phyloP scores from a whole-genome alignment of 208 protist species.

The Wallacemonas collosoma region DNA sequence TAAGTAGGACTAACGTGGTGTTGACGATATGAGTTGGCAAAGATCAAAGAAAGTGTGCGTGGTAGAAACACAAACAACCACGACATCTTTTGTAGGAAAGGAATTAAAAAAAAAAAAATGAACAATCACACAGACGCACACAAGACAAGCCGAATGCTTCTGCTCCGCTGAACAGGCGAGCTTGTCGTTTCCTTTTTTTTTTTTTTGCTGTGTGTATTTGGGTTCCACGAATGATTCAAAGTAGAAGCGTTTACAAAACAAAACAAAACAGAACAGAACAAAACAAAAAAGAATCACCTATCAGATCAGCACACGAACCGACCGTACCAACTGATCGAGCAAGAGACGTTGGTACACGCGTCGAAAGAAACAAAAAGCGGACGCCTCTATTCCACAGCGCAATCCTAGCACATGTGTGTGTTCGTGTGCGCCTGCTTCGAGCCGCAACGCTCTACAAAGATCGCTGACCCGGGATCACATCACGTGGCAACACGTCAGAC shows the following conservation, averaged over 20 bases:
- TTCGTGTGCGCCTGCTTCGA: too few species aligned
- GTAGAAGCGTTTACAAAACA: constrained; percentile 15
- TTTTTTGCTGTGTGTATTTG: constrained; percentile 28
- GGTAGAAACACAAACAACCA: constrained; percentile 11
- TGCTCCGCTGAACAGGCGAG: neutral
- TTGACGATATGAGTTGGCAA: constrained; percentile 17
- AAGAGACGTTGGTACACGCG: too few species aligned
- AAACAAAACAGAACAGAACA: constrained; percentile 17
- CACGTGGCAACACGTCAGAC: too few species aligned
- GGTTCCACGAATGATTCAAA: constrained; percentile 21
- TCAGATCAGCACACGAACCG: neutral
- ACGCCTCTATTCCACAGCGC: too few species aligned
- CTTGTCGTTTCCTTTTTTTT: constrained; percentile 19
- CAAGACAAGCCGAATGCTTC: constrained; percentile 3
- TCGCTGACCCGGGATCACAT: too few species aligned
- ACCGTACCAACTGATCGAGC: too few species aligned
- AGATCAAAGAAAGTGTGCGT: constrained; percentile 10
- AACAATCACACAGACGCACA: constrained; percentile 16
- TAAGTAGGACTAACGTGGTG: constrained; percentile 14
- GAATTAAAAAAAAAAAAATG: constrained; percentile 19
- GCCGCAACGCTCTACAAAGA: too few species aligned
- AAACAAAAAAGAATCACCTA: constrained; percentile 11
- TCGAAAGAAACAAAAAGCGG: too few species aligned
- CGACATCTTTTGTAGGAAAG: constrained; percentile 33
- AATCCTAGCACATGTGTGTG: too few species aligned